Base-by-base conservation (phyloP, 305 asterid genomes). In the Fraxinus floribunda region DNA sequence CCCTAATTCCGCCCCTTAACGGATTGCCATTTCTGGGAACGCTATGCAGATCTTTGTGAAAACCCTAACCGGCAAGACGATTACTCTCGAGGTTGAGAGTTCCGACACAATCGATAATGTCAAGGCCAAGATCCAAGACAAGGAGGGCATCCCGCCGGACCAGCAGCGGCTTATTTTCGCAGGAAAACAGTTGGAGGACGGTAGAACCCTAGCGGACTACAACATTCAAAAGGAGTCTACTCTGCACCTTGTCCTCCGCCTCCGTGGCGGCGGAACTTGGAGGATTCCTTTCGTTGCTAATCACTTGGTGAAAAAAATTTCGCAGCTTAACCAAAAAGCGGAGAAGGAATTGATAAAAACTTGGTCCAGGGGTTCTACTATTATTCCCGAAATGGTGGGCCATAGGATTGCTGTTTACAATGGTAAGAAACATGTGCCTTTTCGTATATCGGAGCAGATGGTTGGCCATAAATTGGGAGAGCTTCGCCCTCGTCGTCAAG, bases 381-480 rank as follows among this genome's bases (percentile, higher is more conserved):
- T 90, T 6, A 78, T 90, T 32, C 92, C 92, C 2, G 91, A 89
- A 2, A 90, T 90, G 93, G 93, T 90, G 80, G 93, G 93, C 35
- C 91, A 85, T 64, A 83, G 91, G 83, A 82, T 90, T 62, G 89
- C 93, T 15, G 91, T 90, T 26, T 24, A 90, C 84, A 87, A 90
- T 73, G 93, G 93, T 73, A 89, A 74, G 88, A 89, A 80, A 83
- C 94, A 89, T 79, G 75, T 86, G 32, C 86, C 91, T 2, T 89
- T 89, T 75, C 84, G 83, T 15, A 90, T 90, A 13, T 52, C 79
- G 26, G 92, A 90, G 87, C 78, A 83, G 73, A 90, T 90, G 94
- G 94, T 90, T 88, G 94, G 94, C 57, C 94, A 90, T 82, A 90
- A 89, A 78, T 76, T 90, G 86, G 94, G 94, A 26, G 94, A 90